Conservation (phyloP, 2,329 filamentous ascomycete genomes). For the Stromatinia cepivora region DNA sequence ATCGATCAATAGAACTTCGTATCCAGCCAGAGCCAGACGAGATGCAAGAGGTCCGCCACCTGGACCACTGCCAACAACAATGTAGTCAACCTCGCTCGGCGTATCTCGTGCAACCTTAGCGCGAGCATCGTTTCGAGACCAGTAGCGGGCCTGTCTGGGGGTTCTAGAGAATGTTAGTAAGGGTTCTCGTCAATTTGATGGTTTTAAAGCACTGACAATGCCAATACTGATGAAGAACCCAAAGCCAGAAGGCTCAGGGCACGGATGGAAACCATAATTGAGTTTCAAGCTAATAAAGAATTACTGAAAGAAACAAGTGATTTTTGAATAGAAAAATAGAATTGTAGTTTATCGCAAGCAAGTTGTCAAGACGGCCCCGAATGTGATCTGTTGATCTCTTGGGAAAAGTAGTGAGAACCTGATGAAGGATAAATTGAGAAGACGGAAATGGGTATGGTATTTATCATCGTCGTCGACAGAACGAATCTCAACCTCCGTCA, state of each 20-base stretch:
- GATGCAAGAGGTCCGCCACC: slow-evolving; percentile 53
- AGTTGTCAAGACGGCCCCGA: background rate
- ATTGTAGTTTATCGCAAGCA: background rate
- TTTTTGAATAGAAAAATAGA: background rate
- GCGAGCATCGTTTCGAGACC: slow-evolving; percentile 14
- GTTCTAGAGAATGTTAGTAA: slow-evolving; percentile 1
- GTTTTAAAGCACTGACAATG: slow-evolving; percentile 7
- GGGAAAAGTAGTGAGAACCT: background rate
- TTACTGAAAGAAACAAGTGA: background rate
- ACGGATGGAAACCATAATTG: background rate
- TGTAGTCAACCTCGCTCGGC: slow-evolving; percentile 45
- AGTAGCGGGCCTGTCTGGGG: slow-evolving; percentile 16
- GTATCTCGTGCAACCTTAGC: background rate
- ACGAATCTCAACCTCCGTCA: background rate
- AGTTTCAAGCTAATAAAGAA: background rate
- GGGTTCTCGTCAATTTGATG: background rate
- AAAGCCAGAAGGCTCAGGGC: slow-evolving; percentile 10
- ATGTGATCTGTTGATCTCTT: background rate
- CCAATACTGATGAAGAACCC: slow-evolving; percentile 9
- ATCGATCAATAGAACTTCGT: slow-evolving; percentile 54
- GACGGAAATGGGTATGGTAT: background rate
- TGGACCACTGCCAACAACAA: slow-evolving; percentile 55
- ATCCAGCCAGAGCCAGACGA: slow-evolving; percentile 52
- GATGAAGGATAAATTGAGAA: background rate
- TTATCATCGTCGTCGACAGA: background rate